Conservation (phyloP, 2,329 filamentous ascomycete species). For the Ceratocystis ficicola region DNA sequence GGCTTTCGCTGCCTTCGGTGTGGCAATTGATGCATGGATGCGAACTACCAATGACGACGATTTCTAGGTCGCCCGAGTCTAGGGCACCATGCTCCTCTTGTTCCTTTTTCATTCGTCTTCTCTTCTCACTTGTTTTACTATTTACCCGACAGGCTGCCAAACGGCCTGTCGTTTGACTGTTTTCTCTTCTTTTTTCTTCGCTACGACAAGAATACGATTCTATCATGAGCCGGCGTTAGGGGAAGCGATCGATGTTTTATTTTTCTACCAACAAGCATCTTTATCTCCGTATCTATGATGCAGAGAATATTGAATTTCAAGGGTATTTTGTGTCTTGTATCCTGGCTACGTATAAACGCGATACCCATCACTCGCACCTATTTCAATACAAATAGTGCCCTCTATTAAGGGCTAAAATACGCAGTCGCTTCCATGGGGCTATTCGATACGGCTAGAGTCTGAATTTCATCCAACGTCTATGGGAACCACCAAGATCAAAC, state of each 20-base stretch:
- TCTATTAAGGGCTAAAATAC: background rate
- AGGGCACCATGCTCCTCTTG: background rate
- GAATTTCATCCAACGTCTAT: too few relatives aligned
- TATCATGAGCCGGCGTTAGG: background rate
- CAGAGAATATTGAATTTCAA: background rate
- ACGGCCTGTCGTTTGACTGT: background rate
- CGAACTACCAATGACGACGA: conserved; percentile 54
- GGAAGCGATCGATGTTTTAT: background rate
- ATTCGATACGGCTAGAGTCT: too few relatives aligned
- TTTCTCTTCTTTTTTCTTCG: background rate
- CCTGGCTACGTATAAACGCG: background rate
- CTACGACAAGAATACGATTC: conserved; percentile 2
- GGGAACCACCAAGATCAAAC: too few relatives aligned
- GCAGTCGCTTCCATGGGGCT: too few relatives aligned
- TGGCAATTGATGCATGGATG: conserved; percentile 89
- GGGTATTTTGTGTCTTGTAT: background rate
- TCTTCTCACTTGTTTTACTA: conserved; percentile 8
- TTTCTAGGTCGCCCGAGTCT: conserved; percentile 10
- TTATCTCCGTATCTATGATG: background rate
- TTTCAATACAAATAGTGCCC: background rate
- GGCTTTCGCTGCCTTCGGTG: conserved; percentile 85
- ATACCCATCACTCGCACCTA: background rate
- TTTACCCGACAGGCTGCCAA: background rate
- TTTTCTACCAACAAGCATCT: background rate
- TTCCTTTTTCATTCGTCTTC: conserved; percentile 14